Conservation (phyloP, 768 basidiomycete species). For the Rhodotorula sphaerocarpa region DNA sequence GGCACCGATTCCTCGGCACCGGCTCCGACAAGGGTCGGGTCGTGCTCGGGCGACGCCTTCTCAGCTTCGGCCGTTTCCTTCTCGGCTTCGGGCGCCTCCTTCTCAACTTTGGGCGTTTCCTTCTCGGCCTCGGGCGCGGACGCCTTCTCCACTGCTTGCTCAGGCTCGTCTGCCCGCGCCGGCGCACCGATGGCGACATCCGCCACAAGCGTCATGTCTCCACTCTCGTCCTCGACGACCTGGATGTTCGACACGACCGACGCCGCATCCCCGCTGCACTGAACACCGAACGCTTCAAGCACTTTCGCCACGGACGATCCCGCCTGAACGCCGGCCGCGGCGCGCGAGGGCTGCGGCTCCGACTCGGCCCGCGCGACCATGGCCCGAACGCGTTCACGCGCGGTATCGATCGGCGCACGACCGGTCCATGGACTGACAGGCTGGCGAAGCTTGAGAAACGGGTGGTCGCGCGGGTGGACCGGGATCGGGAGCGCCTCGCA, state of each 20-base stretch:
- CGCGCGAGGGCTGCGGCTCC: neutral
- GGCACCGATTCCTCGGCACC: too few relatives aligned
- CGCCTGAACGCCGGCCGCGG: neutral
- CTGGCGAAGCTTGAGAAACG: conserved; percentile 59
- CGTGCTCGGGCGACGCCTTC: too few relatives aligned
- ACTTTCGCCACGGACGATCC: conserved; percentile 1
- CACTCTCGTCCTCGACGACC: neutral
- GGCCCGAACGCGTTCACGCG: neutral
- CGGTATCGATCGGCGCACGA: neutral
- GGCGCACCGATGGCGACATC: conserved; percentile 16
- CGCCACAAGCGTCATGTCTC: conserved; percentile 11
- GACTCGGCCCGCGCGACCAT: neutral
- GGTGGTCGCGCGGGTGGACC: conserved; percentile 63
- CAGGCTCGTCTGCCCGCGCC: too few relatives aligned
- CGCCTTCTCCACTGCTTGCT: too few relatives aligned
- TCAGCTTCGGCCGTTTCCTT: too few relatives aligned
- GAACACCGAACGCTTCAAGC: conserved; percentile 15
- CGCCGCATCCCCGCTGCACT: neutral
- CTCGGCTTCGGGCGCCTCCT: too few relatives aligned
- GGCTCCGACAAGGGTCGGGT: too few relatives aligned
- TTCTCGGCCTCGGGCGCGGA: neutral
- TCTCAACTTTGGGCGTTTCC: too few relatives aligned
- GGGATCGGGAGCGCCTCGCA: conserved; percentile 75
- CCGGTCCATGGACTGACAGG: neutral
- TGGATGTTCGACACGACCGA: neutral